phyloP scores from a whole-genome alignment of 306 rosid genomes.

The Castanea mollissima region DNA sequence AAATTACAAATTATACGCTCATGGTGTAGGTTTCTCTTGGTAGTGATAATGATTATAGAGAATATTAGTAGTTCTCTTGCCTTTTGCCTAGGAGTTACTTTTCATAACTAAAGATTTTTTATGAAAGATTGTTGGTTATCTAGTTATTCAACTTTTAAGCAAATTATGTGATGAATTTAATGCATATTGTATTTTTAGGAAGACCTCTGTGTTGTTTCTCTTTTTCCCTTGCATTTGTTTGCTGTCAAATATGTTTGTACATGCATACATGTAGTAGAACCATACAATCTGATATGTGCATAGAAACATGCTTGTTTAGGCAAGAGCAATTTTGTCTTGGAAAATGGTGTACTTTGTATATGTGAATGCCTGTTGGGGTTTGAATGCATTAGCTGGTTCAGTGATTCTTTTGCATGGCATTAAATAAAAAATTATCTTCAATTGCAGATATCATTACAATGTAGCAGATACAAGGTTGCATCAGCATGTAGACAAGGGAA shows the following conservation, averaged over 20 bases:
- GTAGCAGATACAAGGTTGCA: constrained; percentile 81
- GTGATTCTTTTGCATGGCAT: constrained; percentile 25
- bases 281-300: too few species aligned
- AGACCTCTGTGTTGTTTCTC: neutral
- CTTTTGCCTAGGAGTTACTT: neutral
- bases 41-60: neutral
- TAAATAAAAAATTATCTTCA: constrained; percentile 19
- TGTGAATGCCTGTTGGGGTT: neutral
- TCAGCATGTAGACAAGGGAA: constrained; percentile 94
- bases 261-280: neutral
- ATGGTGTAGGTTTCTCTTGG: too few species aligned
- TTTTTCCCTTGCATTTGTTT: neutral
- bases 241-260: neutral
- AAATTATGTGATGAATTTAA: neutral
- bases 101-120: neutral
- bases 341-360: neutral
- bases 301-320: neutral
- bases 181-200: neutral
- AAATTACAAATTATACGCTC: too few species aligned
- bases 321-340: neutral
- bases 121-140: neutral
- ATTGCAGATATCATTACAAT: constrained; percentile 83
- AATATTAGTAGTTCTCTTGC: neutral
- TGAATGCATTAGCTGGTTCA: constrained; percentile 15
- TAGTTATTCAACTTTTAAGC: neutral